phyloP scores from a whole-genome alignment of 768 basidiomycete species.

The Termitomyces sp. region DNA sequence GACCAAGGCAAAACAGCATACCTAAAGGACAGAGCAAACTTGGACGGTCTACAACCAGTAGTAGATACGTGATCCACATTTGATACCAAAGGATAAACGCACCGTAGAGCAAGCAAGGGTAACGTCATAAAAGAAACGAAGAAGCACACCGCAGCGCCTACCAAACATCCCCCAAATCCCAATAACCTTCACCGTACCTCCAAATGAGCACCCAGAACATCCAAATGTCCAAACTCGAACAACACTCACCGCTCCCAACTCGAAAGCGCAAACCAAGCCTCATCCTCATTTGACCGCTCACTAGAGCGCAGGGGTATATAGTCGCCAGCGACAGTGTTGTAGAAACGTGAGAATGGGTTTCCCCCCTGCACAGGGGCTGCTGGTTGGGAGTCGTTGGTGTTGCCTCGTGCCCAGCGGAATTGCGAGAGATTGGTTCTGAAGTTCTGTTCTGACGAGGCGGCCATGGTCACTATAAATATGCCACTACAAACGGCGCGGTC shows the following conservation, averaged over 20 bases:
- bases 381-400: slow-evolving; percentile 57
- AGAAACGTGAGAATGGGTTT: slow-evolving; percentile 85
- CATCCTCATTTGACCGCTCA: slow-evolving; percentile 89
- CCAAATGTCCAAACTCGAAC: too few relatives aligned
- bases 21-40: slow-evolving; percentile 91
- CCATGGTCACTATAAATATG: slow-evolving; percentile 13
- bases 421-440: slow-evolving; percentile 77
- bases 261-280: slow-evolving; percentile 89
- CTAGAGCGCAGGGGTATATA: slow-evolving; percentile 85
- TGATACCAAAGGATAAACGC: slow-evolving; percentile 16
- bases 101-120: slow-evolving; percentile 44
- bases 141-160: slow-evolving; percentile 93
- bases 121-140: slow-evolving; percentile 85
- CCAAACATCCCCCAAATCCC: slow-evolving; percentile 85
- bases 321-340: slow-evolving; percentile 78
- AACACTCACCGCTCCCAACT: slow-evolving; percentile 83
- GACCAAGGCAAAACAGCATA: slow-evolving; percentile 19
- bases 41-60: slow-evolving; percentile 64
- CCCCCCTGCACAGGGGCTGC: slow-evolving; percentile 26
- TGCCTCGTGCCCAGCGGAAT: slow-evolving; percentile 81
- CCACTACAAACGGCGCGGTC: slow-evolving; percentile 5
- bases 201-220: neutral
- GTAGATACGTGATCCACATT: slow-evolving; percentile 4
- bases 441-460: slow-evolving; percentile 50
- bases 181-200: slow-evolving; percentile 52